phyloP scores from a whole-genome alignment of 805 yeast genomes.

The Schwanniomyces sp. region DNA sequence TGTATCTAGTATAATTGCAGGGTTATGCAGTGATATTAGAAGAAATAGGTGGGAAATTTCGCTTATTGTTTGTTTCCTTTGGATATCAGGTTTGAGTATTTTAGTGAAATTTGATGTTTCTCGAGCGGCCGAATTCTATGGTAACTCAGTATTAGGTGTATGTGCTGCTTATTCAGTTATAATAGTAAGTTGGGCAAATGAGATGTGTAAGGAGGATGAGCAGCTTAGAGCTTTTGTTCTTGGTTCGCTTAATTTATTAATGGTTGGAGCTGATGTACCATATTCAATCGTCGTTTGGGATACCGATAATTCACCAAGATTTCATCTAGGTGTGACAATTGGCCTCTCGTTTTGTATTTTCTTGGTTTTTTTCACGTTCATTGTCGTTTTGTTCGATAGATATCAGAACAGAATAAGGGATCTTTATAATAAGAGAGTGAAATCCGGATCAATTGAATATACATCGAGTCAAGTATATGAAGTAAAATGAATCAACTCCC shows the following conservation, averaged over 20 bases:
- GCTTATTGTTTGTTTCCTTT: not conserved
- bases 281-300: not conserved
- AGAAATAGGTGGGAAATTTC: slow-evolving; percentile 4
- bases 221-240: slow-evolving; percentile 5
- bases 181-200: slow-evolving; percentile 6
- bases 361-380: not conserved
- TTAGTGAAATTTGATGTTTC: slow-evolving; percentile 4
- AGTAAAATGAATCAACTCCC: too few species aligned
- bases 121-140: slow-evolving; percentile 1
- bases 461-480: too few species aligned
- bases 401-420: slow-evolving; percentile 2
- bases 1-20: slow-evolving; percentile 1
- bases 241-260: slow-evolving; percentile 4
- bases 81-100: slow-evolving; percentile 2
- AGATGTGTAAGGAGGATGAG: slow-evolving; percentile 5
- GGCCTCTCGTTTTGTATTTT: slow-evolving; percentile 1
- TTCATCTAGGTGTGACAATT: slow-evolving; percentile 2
- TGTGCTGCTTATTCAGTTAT: slow-evolving; percentile 3
- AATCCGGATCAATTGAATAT: not conserved
- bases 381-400: slow-evolving; percentile 4
- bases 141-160: slow-evolving; percentile 5
- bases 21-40: slow-evolving; percentile 1
- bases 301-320: slow-evolving; percentile 4
- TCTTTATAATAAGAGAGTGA: not conserved
- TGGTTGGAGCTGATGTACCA: not conserved